A percentile compares a stretch with the other conserved stretches of the same genome.
phyloP scores from a whole-genome alignment of 2,329 filamentous ascomycete species.

The Allantophomopsis cytisporea region DNA sequence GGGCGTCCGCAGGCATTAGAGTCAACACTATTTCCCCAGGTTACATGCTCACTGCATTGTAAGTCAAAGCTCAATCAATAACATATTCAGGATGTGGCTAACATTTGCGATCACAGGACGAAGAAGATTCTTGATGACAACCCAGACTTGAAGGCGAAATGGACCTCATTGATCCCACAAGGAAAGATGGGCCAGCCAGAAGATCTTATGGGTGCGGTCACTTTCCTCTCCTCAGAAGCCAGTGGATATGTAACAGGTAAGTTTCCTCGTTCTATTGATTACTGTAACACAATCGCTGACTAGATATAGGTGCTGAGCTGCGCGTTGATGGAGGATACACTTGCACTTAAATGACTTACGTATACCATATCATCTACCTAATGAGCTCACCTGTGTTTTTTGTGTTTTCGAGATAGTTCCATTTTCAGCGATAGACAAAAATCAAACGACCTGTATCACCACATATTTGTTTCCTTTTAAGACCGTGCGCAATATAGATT shows the following conservation, averaged over 20 bases:
- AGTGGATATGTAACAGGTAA: conserved; percentile 39
- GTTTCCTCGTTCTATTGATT: too few relatives aligned
- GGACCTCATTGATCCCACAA: conserved; percentile 83
- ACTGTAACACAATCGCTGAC: too few relatives aligned
- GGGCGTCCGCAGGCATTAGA: conserved; percentile 75
- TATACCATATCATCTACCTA: too few relatives aligned
- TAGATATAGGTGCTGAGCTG: conserved; percentile 20
- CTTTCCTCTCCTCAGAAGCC: conserved; percentile 46
- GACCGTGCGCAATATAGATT: too few relatives aligned
- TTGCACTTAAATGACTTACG: conserved; percentile 39
- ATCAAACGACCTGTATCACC: too few relatives aligned
- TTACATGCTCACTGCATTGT: conserved; percentile 93
- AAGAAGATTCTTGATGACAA: conserved; percentile 92
- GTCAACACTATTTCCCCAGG: conserved; percentile 94
- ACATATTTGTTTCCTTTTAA: too few relatives aligned
- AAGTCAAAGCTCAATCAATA: conserved; percentile 25
- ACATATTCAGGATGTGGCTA: too few relatives aligned
- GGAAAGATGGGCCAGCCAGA: conserved; percentile 88
- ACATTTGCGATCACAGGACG: conserved; percentile 38
- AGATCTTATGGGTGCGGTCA: conserved; percentile 87
- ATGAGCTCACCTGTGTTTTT: too few relatives aligned
- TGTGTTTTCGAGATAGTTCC: too few relatives aligned
- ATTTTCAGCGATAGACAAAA: too few relatives aligned
- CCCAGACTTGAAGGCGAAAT: conserved; percentile 77
- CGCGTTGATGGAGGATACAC: conserved; percentile 82